Base-by-base conservation (phyloP, 2,329 filamentous ascomycete genomes). In the Trichocomaceae sp. region DNA sequence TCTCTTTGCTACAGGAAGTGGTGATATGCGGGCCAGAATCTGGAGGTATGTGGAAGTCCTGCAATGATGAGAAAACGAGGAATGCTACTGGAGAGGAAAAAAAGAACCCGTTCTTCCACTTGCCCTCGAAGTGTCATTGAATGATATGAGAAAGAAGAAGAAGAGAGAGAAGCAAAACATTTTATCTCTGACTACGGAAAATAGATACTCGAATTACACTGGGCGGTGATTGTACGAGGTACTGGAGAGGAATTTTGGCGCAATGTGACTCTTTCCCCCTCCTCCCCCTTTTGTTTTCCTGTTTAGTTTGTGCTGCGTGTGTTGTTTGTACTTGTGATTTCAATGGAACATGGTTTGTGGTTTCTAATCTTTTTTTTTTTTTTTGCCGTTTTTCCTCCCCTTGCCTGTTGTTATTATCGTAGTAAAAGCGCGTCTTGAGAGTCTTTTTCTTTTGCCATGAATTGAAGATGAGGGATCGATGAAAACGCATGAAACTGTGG, bases 11-110 rank as follows among this genome's bases (percentile, higher is more conserved):
- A 99, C 93, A 5, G 93, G 93, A 59, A 96, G 91, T 62, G 93
- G 93, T 65, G 93, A 99, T 70, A 95, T 95, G 89, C 87, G 92
- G 69, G 93, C 93, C 53, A 86, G 93, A 66, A 97, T 99, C 75
- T 99, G 93, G 93, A 90, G 87, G 64, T 96, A 64, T 63, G 70
- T 66, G 55, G 54, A 50, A 47, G 42, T 57, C 46, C 55, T 35
- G 41, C 47, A 31, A 57, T 57, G 48, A 57, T 55, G 39, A 46
- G 49, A 50, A 49, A 46, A 50, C 47, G 55, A 50, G 47, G 50
- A 50, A 31, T 35, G 41, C 41, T 54, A 44, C 50, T 54, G 55
- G 51, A 54, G 51, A 50, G 55, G 33, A 51, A 42, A 19, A 26
- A 37, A 33, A n/a, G n/a, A 35, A 37, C 22, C 22, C 46, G 54